These are phyloP conservation scores for Trametes coccinea DNA, from an alignment of 768 basidiomycete species.

Conservation along the genomic window DNA sequence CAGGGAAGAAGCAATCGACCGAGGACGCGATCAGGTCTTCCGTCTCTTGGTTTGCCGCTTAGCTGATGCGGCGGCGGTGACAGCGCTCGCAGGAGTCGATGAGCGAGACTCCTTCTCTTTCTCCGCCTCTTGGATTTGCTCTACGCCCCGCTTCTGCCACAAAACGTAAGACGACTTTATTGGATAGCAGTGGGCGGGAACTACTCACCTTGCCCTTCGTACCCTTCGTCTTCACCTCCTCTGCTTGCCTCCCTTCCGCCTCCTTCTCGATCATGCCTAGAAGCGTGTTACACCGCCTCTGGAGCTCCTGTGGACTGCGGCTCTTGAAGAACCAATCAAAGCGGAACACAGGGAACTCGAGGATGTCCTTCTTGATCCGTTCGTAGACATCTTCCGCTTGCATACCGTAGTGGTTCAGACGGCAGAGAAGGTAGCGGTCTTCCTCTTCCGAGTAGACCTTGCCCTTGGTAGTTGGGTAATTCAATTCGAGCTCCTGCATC, in stretches of 20 bases:
- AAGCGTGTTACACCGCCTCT: slow-evolving; percentile 84
- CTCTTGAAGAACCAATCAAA: slow-evolving; percentile 99
- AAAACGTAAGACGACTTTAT: not conserved
- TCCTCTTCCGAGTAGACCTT: slow-evolving; percentile 97
- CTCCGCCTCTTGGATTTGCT: slow-evolving; percentile 57
- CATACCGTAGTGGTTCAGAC: slow-evolving; percentile 89
- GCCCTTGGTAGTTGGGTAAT: slow-evolving; percentile 94
- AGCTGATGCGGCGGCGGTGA: slow-evolving; percentile 44
- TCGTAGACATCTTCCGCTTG: slow-evolving; percentile 89
- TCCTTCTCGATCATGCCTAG: slow-evolving; percentile 93
- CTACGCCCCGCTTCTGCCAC: slow-evolving; percentile 68
- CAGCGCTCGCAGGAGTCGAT: slow-evolving; percentile 55
- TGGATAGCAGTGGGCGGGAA: not conserved
- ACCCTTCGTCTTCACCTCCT: slow-evolving; percentile 64
- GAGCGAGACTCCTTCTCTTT: slow-evolving; percentile 54
- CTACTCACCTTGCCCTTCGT: slow-evolving; percentile 53
- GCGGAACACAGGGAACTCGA: slow-evolving; percentile 94
- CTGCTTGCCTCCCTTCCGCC: slow-evolving; percentile 62
- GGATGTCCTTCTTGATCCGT: slow-evolving; percentile 92
- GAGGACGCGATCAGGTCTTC: slow-evolving; percentile 7
- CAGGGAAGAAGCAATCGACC: not conserved
- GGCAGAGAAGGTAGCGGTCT: slow-evolving; percentile 90
- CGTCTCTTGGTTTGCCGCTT: slow-evolving; percentile 60
- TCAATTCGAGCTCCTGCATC: slow-evolving; percentile 95
- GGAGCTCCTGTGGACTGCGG: slow-evolving; percentile 84